A percentile compares a stretch with the other conserved stretches of the same genome.
Conservation (phyloP, 495 filamentous ascomycete species). For the Penicillium riverlandense region DNA sequence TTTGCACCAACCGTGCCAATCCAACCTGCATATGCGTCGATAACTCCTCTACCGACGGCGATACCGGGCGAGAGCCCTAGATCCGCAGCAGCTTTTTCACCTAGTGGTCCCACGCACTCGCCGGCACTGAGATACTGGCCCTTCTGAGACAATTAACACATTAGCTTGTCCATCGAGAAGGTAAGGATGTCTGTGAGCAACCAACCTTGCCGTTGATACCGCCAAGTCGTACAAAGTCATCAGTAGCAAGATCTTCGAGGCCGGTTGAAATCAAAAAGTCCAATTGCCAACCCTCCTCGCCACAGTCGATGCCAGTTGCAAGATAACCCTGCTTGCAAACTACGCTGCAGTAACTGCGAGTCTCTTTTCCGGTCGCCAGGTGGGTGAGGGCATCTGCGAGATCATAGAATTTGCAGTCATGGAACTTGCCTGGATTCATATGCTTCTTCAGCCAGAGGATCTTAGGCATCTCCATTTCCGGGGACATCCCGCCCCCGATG, state of each 20-base stretch:
- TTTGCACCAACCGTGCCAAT: conserved; percentile 97
- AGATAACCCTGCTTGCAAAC: conserved; percentile 96
- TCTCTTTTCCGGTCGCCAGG: conserved; percentile 93
- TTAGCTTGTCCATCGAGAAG: conserved; percentile 2
- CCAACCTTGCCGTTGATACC: conserved; percentile 90
- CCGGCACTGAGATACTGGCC: conserved; percentile 85
- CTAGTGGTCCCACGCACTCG: conserved; percentile 77
- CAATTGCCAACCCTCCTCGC: conserved; percentile 98
- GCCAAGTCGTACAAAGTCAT: conserved; percentile 85
- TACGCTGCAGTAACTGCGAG: conserved; percentile 82
- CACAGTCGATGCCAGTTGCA: conserved; percentile 90
- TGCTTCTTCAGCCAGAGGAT: conserved; percentile 96
- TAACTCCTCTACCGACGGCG: conserved; percentile 90
- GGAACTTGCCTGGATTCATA: conserved; percentile 86
- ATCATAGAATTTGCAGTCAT: conserved; percentile 93
- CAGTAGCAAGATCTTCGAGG: conserved; percentile 68
- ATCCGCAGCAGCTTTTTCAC: conserved; percentile 75
- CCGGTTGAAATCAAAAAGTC: conserved; percentile 85
- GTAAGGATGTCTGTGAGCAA: conserved; percentile 18
- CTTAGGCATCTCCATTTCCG: conserved; percentile 99
- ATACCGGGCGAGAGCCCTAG: conserved; percentile 80
- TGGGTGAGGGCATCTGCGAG: conserved; percentile 90
- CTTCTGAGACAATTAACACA: conserved; percentile 50
- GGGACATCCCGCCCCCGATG: conserved; percentile 93
- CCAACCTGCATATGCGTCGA: conserved; percentile 98